Evolutionary conservation across 2,329 filamentous ascomycete species (phyloP).

Genomic region (Pseudocercospora macadamiae): DNA sequence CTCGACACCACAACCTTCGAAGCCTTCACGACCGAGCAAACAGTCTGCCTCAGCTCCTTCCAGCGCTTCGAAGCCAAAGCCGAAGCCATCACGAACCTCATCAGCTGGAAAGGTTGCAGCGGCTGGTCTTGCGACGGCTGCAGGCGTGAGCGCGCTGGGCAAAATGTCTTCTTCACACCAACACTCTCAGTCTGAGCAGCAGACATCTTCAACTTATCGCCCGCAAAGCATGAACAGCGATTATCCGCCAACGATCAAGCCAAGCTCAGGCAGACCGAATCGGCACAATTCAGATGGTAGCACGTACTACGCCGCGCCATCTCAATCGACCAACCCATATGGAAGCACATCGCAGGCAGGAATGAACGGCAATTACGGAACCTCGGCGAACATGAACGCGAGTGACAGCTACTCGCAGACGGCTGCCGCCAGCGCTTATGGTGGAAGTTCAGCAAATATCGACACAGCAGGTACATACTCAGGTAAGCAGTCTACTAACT

Average conservation of each 20-base stretch:
- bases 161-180: conserved; percentile 21
- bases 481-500: conserved; percentile 48
- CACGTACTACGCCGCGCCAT: conserved; percentile 22
- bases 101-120: conserved; percentile 40
- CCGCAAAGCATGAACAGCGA: conserved; percentile 20
- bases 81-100: conserved; percentile 37
- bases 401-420: conserved; percentile 15
- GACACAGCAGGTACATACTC: conserved; percentile 30
- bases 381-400: conserved; percentile 5
- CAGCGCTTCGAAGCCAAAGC: conserved; percentile 29
- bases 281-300: conserved; percentile 26
- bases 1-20: conserved; percentile 26
- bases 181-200: conserved; percentile 17
- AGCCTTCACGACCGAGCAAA: conserved; percentile 38
- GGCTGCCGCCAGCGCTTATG: conserved; percentile 1
- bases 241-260: conserved; percentile 15
- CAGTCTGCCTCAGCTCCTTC: conserved; percentile 30
- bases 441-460: background rate
- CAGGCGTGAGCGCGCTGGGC: conserved; percentile 44
- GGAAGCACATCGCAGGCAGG: conserved; percentile 14
- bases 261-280: conserved; percentile 12
- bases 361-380: conserved; percentile 12
- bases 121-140: conserved; percentile 42
- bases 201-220: conserved; percentile 3
- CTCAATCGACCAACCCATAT: conserved; percentile 7